phyloP scores from a whole-genome alignment of 164 flowering plant genomes.

The Magnolia sinica region DNA sequence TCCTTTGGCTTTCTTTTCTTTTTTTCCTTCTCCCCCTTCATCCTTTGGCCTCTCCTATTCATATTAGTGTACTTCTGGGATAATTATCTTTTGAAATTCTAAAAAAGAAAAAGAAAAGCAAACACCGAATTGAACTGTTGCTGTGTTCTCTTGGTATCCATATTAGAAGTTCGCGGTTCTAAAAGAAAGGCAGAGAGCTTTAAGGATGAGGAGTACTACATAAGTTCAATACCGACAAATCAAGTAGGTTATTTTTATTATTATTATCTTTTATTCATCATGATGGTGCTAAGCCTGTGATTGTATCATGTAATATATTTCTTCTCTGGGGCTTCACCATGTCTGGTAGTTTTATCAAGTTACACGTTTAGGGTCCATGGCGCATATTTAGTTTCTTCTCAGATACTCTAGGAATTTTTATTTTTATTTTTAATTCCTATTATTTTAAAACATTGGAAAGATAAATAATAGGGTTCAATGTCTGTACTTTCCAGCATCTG shows the following conservation, averaged over 20 bases:
- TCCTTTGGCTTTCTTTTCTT: too few relatives aligned
- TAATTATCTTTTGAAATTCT: too few relatives aligned
- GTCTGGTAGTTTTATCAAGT: neutral
- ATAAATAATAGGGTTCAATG: neutral
- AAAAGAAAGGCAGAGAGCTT: slow-evolving; percentile 77
- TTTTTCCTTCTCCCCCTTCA: too few relatives aligned
- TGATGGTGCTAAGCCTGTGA: neutral
- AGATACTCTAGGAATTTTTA: too few relatives aligned
- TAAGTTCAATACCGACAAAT: slow-evolving; percentile 80
- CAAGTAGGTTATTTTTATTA: slow-evolving; percentile 44
- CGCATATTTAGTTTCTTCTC: too few relatives aligned
- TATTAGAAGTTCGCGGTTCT: slow-evolving; percentile 36
- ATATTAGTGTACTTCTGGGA: too few relatives aligned
- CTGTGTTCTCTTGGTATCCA: slow-evolving; percentile 1
- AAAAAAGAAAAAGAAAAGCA: slow-evolving; percentile 44
- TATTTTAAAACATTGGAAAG: neutral
- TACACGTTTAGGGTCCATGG: too few relatives aligned
- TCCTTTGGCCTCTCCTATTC: too few relatives aligned
- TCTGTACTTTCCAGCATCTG: slow-evolving; percentile 47
- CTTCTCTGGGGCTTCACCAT: neutral
- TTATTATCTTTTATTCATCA: neutral
- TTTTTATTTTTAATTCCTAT: neutral
- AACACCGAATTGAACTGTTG: neutral
- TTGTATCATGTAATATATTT: neutral
- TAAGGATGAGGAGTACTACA: slow-evolving; percentile 89